Base-by-base conservation (phyloP, 2,329 filamentous ascomycete genomes). In the Tolypocladium ophioglossoides region DNA sequence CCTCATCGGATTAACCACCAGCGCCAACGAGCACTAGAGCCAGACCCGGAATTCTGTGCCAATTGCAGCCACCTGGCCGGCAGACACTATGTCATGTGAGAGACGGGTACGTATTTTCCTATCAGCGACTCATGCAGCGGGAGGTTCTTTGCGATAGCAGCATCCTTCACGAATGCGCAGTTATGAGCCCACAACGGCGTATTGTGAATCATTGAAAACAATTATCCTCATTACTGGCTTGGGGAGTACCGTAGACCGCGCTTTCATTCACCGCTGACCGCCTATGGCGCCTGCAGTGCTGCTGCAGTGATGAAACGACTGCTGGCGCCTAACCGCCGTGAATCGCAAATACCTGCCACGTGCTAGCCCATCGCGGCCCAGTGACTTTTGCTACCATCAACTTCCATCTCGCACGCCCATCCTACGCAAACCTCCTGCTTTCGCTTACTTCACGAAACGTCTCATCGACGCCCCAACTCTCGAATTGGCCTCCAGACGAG, bases 371-470 rank as follows among this genome's bases (percentile, higher is more conserved):
- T 52, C 51, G 57, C 52, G 48, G 38, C 47, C 40, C 50, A 41
- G 53, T 53, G 57, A 61, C 59, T 61, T 57, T 53, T 22, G 12
- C 37, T 35, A 16, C 55, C 55, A 54, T 40, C 46, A 35, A 53
- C 55, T 52, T 55, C 55, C 56, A 54, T 54, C 57, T 56, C 50
- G 55, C 57, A 55, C 56, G 52, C 57, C 50, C 46, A 56, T 54
- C 50, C 35, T 30, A 32, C 37, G 32, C 30, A 51, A 51, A 54
- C 51, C 41, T 54, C 41, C 52, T 39, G 34, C 40, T 40, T 54
- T 39, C 52, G 44, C 35, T 41, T 30, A 35, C 22, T 44, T 50
- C 44, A 41, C 22, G 30, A 40, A 54, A 35, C 51, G n/a, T 35
- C 40, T 16, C 53, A 48, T 41, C 49, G 35, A 39, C 50, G 9